Evolutionary conservation across 305 asterid genomes (phyloP).

Genomic region (Solanum hybrid): DNA sequence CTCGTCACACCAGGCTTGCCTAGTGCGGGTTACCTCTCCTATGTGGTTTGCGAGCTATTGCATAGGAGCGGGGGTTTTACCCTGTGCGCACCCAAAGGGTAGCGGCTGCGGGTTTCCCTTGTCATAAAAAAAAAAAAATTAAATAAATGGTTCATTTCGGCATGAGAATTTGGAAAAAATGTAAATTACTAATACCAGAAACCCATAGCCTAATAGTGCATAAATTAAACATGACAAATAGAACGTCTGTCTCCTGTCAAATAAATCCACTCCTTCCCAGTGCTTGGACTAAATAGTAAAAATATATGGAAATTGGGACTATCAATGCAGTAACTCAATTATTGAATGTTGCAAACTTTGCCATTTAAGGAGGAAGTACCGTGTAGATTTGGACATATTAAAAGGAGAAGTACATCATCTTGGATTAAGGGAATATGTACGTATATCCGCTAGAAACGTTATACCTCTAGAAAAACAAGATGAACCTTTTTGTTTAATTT

Average conservation of each 20-base stretch:
- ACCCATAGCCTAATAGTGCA: not conserved
- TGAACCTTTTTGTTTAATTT: not conserved
- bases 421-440: not conserved
- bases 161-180: not conserved
- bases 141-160: not conserved
- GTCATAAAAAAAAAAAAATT: too few species aligned
- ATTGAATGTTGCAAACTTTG: not conserved
- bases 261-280: not conserved
- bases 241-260: not conserved
- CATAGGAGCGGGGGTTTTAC: too few species aligned
- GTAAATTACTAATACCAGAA: not conserved
- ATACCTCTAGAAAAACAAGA: not conserved
- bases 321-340: not conserved
- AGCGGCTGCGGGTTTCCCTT: too few species aligned
- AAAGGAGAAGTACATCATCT: not conserved
- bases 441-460: not conserved
- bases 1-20: too few species aligned
- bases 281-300: not conserved
- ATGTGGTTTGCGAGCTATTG: too few species aligned
- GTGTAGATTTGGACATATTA: not conserved
- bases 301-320: not conserved
- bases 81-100: too few species aligned
- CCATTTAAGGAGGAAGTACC: not conserved
- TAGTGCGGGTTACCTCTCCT: too few species aligned
- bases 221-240: not conserved